Conservation (phyloP, 2,329 filamentous ascomycete genomes). For the Talaromyces verruculosus region DNA sequence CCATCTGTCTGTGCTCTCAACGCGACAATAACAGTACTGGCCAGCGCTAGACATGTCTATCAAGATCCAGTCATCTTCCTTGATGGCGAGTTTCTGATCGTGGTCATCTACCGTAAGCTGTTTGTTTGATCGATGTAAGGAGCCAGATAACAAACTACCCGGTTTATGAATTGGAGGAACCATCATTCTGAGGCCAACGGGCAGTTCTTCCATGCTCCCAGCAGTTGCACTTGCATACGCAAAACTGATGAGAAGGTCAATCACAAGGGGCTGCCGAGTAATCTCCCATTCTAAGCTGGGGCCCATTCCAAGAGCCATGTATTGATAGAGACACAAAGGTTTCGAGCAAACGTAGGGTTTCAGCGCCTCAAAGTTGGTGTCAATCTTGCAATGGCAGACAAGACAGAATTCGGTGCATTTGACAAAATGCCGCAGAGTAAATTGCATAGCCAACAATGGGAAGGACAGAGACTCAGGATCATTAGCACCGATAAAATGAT, state of each 20-base stretch:
- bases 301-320: conserved; percentile 81
- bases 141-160: background rate
- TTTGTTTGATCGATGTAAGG: conserved; percentile 1
- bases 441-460: conserved; percentile 67
- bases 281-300: conserved; percentile 85
- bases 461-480: conserved; percentile 48
- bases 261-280: conserved; percentile 72
- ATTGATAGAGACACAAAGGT: conserved; percentile 79
- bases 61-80: conserved; percentile 55
- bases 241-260: conserved; percentile 81
- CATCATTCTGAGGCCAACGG: conserved; percentile 56
- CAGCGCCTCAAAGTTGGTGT: conserved; percentile 57
- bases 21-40: conserved; percentile 49
- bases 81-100: conserved; percentile 36
- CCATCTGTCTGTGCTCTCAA: conserved; percentile 48
- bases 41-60: conserved; percentile 25
- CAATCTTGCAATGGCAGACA: conserved; percentile 71
- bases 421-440: conserved; percentile 72
- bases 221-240: conserved; percentile 63
- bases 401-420: conserved; percentile 85
- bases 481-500: conserved; percentile 48
- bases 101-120: conserved; percentile 2
- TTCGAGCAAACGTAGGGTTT: conserved; percentile 71
- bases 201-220: conserved; percentile 53
- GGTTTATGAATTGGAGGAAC: conserved; percentile 43